Evolutionary conservation across 2,329 filamentous ascomycete species (phyloP).

Genomic region (Xylaria sp.): DNA sequence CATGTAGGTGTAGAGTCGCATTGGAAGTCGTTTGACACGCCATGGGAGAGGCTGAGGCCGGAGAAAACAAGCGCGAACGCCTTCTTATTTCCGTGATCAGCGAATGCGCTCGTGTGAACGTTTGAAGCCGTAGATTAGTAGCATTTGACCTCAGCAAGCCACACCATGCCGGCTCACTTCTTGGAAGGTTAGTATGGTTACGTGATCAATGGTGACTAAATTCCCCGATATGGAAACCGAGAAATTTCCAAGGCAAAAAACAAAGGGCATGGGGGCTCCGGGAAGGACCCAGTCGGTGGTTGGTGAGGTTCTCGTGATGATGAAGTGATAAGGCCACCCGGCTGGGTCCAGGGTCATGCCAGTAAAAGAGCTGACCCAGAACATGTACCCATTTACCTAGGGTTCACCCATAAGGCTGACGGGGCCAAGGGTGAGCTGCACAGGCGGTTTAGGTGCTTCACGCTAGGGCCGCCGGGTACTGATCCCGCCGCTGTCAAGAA

Average conservation of each 20-base stretch:
- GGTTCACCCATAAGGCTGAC: conserved; percentile 11
- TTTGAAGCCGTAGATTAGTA: background rate
- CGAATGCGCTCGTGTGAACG: background rate
- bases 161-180: background rate
- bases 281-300: background rate
- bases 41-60: background rate
- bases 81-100: background rate
- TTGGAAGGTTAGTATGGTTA: background rate
- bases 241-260: background rate
- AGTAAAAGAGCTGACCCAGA: no score
- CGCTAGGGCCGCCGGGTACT: conserved; percentile 16
- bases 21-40: background rate
- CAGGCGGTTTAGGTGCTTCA: background rate
- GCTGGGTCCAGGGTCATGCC: no score
- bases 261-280: background rate
- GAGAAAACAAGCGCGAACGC: background rate
- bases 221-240: background rate
- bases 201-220: background rate
- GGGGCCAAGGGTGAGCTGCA: background rate
- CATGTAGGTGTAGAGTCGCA: background rate
- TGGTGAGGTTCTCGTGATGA: background rate
- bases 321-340: background rate
- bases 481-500: conserved; percentile 7
- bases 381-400: no score
- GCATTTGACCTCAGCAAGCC: background rate